These are phyloP conservation scores for Botrytis tulipae DNA, from an alignment of 2,329 filamentous ascomycete genomes.

Conservation along the genomic window DNA sequence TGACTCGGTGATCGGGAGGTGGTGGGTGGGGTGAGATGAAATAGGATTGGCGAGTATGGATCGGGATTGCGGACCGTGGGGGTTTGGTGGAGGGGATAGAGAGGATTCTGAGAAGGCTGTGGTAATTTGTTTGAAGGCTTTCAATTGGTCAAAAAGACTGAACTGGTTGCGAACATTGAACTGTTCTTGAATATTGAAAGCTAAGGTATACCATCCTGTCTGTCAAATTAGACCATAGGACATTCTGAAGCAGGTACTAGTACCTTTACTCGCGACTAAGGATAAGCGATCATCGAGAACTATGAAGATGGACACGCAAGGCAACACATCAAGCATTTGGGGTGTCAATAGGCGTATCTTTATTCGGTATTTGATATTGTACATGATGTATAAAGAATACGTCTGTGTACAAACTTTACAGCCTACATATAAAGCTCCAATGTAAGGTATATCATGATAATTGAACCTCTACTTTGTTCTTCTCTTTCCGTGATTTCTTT, in stretches of 20 bases:
- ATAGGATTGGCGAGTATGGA: neutral
- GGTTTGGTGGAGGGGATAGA: neutral
- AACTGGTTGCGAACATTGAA: neutral
- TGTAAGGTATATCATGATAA: neutral
- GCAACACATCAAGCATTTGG: neutral
- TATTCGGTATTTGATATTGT: neutral
- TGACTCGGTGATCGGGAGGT: neutral
- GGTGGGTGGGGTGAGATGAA: neutral
- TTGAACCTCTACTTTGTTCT: conserved; percentile 57
- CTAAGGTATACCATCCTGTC: neutral
- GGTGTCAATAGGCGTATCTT: neutral
- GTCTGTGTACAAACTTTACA: neutral
- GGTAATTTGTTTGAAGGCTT: neutral
- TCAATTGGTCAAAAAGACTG: neutral
- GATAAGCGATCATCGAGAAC: neutral
- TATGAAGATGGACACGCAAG: neutral
- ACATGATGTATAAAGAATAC: neutral
- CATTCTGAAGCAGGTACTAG: neutral
- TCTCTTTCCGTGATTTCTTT: conserved; percentile 89
- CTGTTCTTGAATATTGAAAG: neutral
- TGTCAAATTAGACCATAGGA: neutral
- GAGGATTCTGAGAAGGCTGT: neutral
- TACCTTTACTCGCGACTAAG: neutral
- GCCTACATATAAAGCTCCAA: conserved; percentile 4
- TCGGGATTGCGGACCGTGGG: neutral